A percentile compares a stretch with the other conserved stretches of the same genome.
Conservation (phyloP, 208 protist species). For the Leishmania martiniquensis region DNA sequence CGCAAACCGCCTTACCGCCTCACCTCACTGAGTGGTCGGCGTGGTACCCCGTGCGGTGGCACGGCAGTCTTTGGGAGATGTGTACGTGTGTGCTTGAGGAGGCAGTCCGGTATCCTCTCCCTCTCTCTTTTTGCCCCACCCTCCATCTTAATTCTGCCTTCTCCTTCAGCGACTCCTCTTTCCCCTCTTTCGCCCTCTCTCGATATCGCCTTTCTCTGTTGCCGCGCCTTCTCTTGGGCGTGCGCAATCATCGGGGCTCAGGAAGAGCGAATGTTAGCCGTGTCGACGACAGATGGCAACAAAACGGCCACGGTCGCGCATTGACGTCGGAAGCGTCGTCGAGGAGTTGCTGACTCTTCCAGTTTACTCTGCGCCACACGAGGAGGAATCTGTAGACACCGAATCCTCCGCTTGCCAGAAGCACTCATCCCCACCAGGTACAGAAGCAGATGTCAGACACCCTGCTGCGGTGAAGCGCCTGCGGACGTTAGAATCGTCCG, state of each 20-base stretch:
- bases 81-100: no score
- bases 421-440: background rate
- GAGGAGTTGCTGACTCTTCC: constrained; percentile 10
- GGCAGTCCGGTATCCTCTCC: background rate
- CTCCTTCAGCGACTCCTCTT: background rate
- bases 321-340: constrained; percentile 1
- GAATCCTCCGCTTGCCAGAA: background rate
- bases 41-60: background rate
- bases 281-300: background rate
- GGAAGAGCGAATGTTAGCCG: background rate
- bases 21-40: background rate
- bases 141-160: background rate
- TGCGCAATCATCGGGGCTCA: background rate
- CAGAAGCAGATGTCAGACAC: background rate
- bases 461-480: background rate
- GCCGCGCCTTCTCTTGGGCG: background rate
- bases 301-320: background rate
- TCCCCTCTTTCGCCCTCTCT: background rate
- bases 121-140: no score
- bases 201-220: background rate
- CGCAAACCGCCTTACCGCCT: background rate
- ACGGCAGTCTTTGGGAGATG: background rate
- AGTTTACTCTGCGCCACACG: background rate
- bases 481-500: background rate
- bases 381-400: background rate